Evolutionary conservation across 495 filamentous ascomycete species (phyloP), one percentile per base, ranked within the genome.

Genomic region (Xylaria telfairii): DNA sequence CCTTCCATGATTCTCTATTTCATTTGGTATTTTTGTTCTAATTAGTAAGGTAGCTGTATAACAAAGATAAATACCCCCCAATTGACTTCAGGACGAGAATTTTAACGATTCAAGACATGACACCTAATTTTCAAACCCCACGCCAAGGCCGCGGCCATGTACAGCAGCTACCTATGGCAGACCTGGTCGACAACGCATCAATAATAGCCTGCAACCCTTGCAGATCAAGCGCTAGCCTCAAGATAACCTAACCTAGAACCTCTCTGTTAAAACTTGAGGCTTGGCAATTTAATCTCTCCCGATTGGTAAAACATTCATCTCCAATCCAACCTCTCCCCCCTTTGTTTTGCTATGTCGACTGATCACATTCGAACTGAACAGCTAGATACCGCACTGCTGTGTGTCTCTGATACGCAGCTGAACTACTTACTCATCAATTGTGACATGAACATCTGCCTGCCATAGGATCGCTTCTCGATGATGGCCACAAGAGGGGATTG

Each of bases 251-350:
- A 5, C 17, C 1, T 34, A 2, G n/a, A n/a, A n/a, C n/a, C n/a
- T n/a, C 32, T 57, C 37, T 56, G 7, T 39, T 4, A 37, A 21
- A 32, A 12, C 15, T 64, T 56, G 21, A 37, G 9, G 49, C 65
- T 67, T 67, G 65, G 65, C 65, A 57, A 67, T 67, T 39, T 59
- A 2, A 26, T 44, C 65, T 59, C 51, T 59, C 65, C 65, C 65
- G 65, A 67, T 67, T 67, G 65, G 65, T 59, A 7, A 56, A 47
- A 41, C 32, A 21, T n/a, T 15, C 51, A 42, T 21, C 39, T 26
- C 59, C 51, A 46, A 67, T 46, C 39, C 51, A 67, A 67, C 51
- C 41, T 67, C 37, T 57, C 24, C 51, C 64, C 65, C 34, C 59
- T 59, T 67, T 51, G 63, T 51, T n/a, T 24, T 26, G 4, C 17